phyloP scores from a whole-genome alignment of 2,329 filamentous ascomycete species.

The Graphiopsis chlorocephala region DNA sequence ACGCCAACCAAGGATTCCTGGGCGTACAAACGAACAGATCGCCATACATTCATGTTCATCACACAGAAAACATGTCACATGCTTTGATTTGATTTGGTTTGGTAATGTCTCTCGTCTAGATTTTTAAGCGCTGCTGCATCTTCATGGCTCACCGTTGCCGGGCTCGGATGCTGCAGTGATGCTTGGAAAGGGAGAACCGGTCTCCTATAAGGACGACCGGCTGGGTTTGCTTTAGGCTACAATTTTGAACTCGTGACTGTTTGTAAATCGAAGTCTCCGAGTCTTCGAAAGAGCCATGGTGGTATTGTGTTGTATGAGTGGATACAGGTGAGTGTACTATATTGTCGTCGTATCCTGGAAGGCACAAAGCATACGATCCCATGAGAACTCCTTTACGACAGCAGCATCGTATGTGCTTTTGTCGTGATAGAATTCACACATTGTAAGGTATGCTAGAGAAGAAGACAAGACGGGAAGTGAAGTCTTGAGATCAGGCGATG shows the following conservation, averaged over 20 bases:
- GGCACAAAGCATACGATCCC: background rate
- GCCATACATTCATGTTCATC: background rate
- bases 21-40: background rate
- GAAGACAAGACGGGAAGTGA: constrained; percentile 1
- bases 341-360: background rate
- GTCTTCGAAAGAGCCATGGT: constrained; percentile 85
- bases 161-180: constrained; percentile 85
- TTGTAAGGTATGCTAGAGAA: background rate
- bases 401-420: background rate
- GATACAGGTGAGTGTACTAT: background rate
- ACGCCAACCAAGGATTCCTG: too few species aligned
- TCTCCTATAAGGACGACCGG: constrained; percentile 16
- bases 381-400: background rate
- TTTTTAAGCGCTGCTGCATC: constrained; percentile 69
- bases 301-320: background rate
- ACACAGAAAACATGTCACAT: background rate
- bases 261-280: constrained; percentile 62
- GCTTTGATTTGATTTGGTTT: too few species aligned
- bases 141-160: constrained; percentile 59
- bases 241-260: constrained; percentile 84
- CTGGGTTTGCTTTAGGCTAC: constrained; percentile 74
- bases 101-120: constrained; percentile 61
- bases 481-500: constrained; percentile 11
- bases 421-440: background rate
- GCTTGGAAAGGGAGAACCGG: constrained; percentile 55